A percentile compares a stretch with the other conserved stretches of the same genome.
Evolutionary conservation across 345 rosid species (phyloP).

Genomic region (Eucalyptus pauciflora): DNA sequence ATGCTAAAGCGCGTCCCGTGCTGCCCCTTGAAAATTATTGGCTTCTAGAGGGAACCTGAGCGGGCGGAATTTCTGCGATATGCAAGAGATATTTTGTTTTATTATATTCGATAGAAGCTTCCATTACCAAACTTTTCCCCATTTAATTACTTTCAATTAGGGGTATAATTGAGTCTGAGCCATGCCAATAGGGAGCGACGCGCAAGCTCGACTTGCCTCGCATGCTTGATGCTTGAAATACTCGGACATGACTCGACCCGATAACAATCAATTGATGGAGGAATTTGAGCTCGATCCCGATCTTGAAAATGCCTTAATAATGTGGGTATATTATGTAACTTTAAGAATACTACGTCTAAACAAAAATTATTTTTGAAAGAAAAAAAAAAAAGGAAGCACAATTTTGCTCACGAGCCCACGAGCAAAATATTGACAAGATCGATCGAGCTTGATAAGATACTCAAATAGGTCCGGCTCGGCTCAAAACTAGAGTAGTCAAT

Average conservation of each 20-base stretch:
- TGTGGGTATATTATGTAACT: not conserved
- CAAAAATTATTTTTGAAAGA: not conserved
- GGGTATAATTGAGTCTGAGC: not conserved
- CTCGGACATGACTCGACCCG: not conserved
- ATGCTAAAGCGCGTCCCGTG: not conserved
- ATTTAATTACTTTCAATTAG: not conserved
- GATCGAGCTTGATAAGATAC: not conserved
- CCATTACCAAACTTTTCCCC: not conserved
- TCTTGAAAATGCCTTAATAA: not conserved
- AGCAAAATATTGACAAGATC: not conserved
- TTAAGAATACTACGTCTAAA: not conserved
- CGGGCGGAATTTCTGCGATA: not conserved
- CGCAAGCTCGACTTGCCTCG: not conserved
- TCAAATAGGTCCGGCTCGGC: not conserved
- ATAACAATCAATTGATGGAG: not conserved
- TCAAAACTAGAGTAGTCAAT: not conserved
- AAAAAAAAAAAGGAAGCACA: not conserved
- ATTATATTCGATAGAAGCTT: not conserved
- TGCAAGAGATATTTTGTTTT: not conserved
- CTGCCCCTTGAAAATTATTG: not conserved
- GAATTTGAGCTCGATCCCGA: not conserved
- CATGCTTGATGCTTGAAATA: not conserved
- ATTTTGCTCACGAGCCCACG: not conserved
- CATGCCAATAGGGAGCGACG: not conserved
- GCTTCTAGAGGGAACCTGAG: not conserved